Evolutionary conservation across 345 rosid genomes (phyloP).

Genomic region (Noccaea caerulescens): DNA sequence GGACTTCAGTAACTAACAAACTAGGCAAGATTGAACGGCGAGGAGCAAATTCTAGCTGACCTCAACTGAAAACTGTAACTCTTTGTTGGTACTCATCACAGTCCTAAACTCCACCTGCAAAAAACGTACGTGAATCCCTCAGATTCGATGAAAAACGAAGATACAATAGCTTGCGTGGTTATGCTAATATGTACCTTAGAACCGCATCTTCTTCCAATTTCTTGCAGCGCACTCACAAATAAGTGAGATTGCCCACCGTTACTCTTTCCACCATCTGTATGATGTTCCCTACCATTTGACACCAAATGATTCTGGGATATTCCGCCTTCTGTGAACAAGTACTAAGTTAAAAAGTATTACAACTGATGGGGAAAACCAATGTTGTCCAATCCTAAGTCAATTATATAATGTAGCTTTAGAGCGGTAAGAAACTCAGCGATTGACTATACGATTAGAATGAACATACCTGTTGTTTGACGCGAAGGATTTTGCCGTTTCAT

Average conservation of each 20-base stretch:
- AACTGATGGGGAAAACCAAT: background rate
- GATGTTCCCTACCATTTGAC: slow-evolving; percentile 58
- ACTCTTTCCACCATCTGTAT: slow-evolving; percentile 64
- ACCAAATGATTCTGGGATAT: slow-evolving; percentile 54
- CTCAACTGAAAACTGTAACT: slow-evolving; percentile 95
- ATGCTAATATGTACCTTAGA: slow-evolving; percentile 60
- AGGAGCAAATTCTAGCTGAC: slow-evolving; percentile 51
- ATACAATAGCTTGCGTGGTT: slow-evolving; percentile 29
- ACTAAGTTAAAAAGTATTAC: slow-evolving; percentile 9
- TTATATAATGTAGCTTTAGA: background rate
- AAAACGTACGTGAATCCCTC: slow-evolving; percentile 18
- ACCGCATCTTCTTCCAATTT: slow-evolving; percentile 91
- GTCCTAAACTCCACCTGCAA: slow-evolving; percentile 85
- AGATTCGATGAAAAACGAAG: slow-evolving; percentile 16
- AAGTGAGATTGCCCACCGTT: slow-evolving; percentile 66
- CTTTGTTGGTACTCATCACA: slow-evolving; percentile 83
- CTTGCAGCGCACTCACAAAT: slow-evolving; percentile 78
- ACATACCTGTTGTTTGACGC: slow-evolving; percentile 59
- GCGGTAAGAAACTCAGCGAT: too few relatives aligned
- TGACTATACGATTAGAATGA: too few relatives aligned
- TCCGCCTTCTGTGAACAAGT: slow-evolving; percentile 60
- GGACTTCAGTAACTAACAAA: slow-evolving; percentile 22
- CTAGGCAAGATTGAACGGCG: background rate
- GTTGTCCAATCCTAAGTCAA: slow-evolving; percentile 7
- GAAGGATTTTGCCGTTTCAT: slow-evolving; percentile 53